Evolutionary conservation across 2,329 filamentous ascomycete genomes (phyloP).

Genomic region (Aurifilum marmelostoma): DNA sequence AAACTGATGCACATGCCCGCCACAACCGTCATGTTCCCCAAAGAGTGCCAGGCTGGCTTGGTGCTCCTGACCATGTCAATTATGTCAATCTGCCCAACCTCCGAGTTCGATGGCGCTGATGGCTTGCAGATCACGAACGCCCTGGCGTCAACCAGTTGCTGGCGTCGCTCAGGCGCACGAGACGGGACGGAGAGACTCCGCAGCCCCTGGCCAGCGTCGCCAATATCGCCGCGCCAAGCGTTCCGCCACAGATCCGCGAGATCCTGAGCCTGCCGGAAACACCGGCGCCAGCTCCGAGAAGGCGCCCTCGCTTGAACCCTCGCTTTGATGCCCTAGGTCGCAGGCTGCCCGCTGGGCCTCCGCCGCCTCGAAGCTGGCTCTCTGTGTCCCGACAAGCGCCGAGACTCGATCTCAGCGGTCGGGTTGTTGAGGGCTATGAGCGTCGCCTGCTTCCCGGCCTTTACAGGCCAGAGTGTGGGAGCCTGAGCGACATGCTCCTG

Average conservation of each 20-base stretch:
- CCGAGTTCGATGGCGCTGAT: conserved; percentile 21
- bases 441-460: conserved; percentile 46
- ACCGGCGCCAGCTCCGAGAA: conserved; percentile 54
- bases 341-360: conserved; percentile 60
- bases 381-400: conserved; percentile 39
- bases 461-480: conserved; percentile 48
- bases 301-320: conserved; percentile 45
- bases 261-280: conserved; percentile 64
- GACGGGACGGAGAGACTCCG: conserved; percentile 34
- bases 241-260: conserved; percentile 61
- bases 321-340: conserved; percentile 53
- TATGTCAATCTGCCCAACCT: neutral
- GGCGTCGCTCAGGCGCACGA: conserved; percentile 56
- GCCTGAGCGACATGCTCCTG: conserved; percentile 56
- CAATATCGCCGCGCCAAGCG: conserved; percentile 47
- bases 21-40: neutral
- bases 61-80: neutral
- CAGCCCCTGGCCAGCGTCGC: conserved; percentile 29
- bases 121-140: conserved; percentile 39
- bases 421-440: conserved; percentile 10
- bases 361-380: conserved; percentile 63
- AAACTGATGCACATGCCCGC: conserved; percentile 18
- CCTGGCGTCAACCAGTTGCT: conserved; percentile 64
- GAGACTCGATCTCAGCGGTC: conserved; percentile 14
- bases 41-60: neutral